phyloP scores from a whole-genome alignment of 345 rosid genomes.

The Excoecaria cochinchinensis region DNA sequence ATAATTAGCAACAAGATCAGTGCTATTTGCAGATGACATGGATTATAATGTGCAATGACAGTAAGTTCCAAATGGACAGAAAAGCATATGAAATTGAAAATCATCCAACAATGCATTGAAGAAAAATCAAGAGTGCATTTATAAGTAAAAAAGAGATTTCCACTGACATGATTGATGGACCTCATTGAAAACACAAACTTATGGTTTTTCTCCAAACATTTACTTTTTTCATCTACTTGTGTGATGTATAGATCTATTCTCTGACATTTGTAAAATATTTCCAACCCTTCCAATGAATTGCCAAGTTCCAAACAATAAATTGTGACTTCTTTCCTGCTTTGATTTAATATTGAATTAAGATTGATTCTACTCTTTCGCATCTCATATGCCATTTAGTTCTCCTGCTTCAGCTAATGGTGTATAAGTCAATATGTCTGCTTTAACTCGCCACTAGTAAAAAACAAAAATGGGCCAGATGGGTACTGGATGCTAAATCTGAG shows the following conservation, averaged over 20 bases:
- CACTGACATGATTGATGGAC: background rate
- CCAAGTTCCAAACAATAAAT: background rate
- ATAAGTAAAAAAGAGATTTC: background rate
- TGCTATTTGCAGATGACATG: background rate
- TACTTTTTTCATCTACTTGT: background rate
- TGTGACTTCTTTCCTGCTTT: background rate
- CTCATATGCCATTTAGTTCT: background rate
- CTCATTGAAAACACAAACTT: background rate
- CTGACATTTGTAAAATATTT: background rate
- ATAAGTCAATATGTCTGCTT: background rate
- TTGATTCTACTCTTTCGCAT: background rate
- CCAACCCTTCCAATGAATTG: background rate
- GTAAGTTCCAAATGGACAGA: background rate
- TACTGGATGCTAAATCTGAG: background rate
- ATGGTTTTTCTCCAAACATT: background rate
- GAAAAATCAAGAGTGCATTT: background rate
- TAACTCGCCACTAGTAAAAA: background rate
- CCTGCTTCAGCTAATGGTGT: background rate
- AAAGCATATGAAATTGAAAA: background rate
- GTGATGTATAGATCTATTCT: background rate
- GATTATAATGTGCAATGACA: background rate
- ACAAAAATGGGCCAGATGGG: background rate
- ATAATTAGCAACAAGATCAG: conserved; percentile 16
- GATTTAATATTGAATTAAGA: background rate
- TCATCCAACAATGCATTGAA: background rate